Evolutionary conservation across 140 eudicot species (phyloP).

Genomic region (Flaveria floridana): DNA sequence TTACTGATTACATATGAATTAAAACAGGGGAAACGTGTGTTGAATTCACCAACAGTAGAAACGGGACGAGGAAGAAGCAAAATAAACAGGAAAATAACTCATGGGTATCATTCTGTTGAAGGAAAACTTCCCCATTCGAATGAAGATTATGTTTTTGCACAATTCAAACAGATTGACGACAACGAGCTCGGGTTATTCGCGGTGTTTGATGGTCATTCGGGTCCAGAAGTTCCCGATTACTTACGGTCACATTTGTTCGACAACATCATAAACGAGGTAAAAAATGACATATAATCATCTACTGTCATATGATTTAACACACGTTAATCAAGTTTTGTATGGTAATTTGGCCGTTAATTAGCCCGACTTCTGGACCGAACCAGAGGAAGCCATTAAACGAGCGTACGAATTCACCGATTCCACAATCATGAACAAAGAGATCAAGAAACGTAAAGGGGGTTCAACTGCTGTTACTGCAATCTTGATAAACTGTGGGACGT

Average conservation of each 20-base stretch:
- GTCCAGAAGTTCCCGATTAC: conserved; percentile 75
- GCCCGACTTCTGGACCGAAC: conserved; percentile 76
- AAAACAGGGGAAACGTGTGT: conserved; percentile 60
- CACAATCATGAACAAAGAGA: conserved; percentile 59
- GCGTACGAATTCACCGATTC: conserved; percentile 67
- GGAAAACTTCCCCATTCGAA: conserved; percentile 70
- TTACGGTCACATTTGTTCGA: conserved; percentile 65
- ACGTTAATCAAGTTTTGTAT: not conserved
- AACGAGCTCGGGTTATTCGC: conserved; percentile 90
- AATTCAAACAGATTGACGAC: conserved; percentile 64
- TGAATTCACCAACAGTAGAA: conserved; percentile 45
- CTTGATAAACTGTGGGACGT: conserved; percentile 61
- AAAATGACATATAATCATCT: not conserved
- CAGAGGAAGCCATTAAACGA: conserved; percentile 59
- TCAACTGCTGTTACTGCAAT: conserved; percentile 86
- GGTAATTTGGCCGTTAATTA: conserved; percentile 12
- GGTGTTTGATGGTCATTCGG: conserved; percentile 77
- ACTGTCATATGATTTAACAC: not conserved
- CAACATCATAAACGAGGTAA: conserved; percentile 72
- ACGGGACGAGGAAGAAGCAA: conserved; percentile 75
- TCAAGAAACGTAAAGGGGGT: conserved; percentile 70
- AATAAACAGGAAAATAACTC: conserved; percentile 52
- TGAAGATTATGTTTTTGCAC: conserved; percentile 84
- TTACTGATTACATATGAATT: not conserved
- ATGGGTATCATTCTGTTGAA: conserved; percentile 74